These are phyloP conservation scores for Rhododendron griersonianum DNA, from an alignment of 148 eudicot species.

Conservation along the genomic window DNA sequence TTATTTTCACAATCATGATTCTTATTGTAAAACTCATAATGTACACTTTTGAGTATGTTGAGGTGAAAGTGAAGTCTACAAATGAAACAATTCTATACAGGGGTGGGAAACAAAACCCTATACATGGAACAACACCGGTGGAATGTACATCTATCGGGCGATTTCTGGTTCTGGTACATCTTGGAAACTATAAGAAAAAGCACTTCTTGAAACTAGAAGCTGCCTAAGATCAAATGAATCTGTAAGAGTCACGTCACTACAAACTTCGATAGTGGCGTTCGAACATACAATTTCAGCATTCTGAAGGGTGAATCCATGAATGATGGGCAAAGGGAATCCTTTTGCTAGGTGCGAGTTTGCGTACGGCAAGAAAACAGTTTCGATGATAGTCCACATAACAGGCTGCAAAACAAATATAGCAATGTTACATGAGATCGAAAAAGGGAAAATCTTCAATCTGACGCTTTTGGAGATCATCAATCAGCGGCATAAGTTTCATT, in stretches of 20 bases:
- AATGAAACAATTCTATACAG: not conserved
- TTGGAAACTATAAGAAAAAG: not conserved
- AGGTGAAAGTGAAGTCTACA: not conserved
- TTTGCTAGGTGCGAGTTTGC: constrained; percentile 50
- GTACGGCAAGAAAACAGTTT: constrained; percentile 67
- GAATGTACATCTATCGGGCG: not conserved
- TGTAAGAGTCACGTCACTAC: constrained; percentile 51
- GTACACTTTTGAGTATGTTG: not conserved
- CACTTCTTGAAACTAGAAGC: not conserved
- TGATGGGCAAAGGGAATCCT: constrained; percentile 71
- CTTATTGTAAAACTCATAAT: not conserved
- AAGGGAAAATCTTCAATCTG: not conserved
- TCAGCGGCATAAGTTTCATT: not conserved
- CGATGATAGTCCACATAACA: constrained; percentile 56
- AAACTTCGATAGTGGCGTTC: constrained; percentile 38
- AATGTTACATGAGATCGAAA: not conserved
- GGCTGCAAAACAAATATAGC: constrained; percentile 50
- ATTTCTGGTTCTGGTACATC: constrained; percentile 5
- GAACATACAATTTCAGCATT: constrained; percentile 50
- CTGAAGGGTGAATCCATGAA: constrained; percentile 58
- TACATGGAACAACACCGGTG: not conserved
- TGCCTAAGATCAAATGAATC: constrained; percentile 9
- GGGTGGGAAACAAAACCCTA: not conserved
- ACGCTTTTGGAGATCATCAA: not conserved
- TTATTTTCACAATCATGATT: not conserved